Base-by-base conservation (phyloP, 805 yeast genomes). In the Metschnikowia picachoensis region DNA sequence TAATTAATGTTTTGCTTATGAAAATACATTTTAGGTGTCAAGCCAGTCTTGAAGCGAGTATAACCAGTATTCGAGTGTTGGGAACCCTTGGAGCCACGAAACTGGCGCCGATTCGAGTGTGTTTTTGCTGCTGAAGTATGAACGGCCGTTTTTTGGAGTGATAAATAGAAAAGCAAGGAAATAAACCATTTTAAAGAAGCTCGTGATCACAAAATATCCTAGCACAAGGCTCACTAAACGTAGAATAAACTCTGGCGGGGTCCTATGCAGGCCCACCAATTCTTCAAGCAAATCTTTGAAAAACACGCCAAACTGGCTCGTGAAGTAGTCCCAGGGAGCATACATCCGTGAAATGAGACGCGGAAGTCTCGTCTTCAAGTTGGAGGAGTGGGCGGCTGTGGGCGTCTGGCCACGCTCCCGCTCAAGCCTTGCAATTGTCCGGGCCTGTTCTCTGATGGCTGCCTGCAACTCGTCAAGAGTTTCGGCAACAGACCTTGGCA, bases 11-110 rank as follows among this genome's bases (percentile, higher is more conserved):
- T 20, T 11, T 13, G 27, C 12, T 15, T 12, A 13, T 30, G 13
- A n/a, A n/a, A 5, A 20, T 20, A 20, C 25, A 20, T 3, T 20
- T 36, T 32, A 43, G 20, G 47, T 50, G 17, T 55, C 52, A 6
- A 39, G 28, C 47, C 47, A 42, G 27, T 55, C 56, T 14, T 30
- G 31, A 16, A 53, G 8, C 36, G 37, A 41, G 39, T 55, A 53
- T 16, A 37, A 16, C 35, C 43, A 46, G 37, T 53, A 55, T 39
- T 55, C 59, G n/a, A 55, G 40, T 42, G 52, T 42, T 13, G 56
- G 57, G 16, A 44, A 41, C 16, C 49, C 49, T 33, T 44, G 47
- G 31, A 52, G 27, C 51, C 53, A 48, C 20, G 56, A 44, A 36
- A 49, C 33, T 5, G 46, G 41, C 13, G 46, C 43, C 25, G 30